Base-by-base conservation (phyloP, 805 yeast genomes). In the Wickerhamomyces bovis region DNA sequence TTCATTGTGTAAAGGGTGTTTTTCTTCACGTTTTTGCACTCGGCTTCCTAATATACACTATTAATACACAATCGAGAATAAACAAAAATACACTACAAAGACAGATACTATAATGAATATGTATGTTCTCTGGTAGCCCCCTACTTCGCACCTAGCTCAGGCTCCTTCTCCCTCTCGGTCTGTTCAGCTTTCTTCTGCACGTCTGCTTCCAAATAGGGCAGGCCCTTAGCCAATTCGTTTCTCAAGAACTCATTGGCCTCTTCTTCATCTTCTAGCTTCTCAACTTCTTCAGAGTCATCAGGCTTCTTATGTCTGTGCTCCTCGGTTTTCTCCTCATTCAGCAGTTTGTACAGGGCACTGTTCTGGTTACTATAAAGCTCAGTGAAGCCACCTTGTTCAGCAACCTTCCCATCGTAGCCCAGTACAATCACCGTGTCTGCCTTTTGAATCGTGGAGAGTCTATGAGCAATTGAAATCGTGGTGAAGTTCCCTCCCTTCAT, bases 391-490 rank as follows among this genome's bases (percentile, higher is more conserved):
- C 94, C 95, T 46, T 75, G 76, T 64, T 87, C 96, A 7, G 82
- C 89, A 41, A 89, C 94, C 43, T 77, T 77, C 15, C 96, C 95
- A 39, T 88, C 85, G 44, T 78, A 72, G 40, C 88, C 90, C 33
- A 94, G 70, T 4, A 94, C 98, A 52, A 94, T 80, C 13, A 92
- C 81, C 51, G 85, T 74, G 51, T 88, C 89, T 47, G 96, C 85
- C 66, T 90, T 80, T 54, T 83, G 79, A 47, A 94, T 94, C 0
- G 99, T 94, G 19, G 96, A 85, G 48, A 90, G 70, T 55, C 98
- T 75, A 64, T 92, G 99, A 2, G 98, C 98, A 57, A 94, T 90
- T 45, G 95, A 85, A 39, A 94, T 86, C 3, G 89, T 81, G 0
- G 97, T 92, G 42, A 81, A 65, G 18, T 81, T 70, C 43, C 80